Conservation (phyloP, 2,329 filamentous ascomycete species). For the Xenosphaeropsis pyriputrescens region DNA sequence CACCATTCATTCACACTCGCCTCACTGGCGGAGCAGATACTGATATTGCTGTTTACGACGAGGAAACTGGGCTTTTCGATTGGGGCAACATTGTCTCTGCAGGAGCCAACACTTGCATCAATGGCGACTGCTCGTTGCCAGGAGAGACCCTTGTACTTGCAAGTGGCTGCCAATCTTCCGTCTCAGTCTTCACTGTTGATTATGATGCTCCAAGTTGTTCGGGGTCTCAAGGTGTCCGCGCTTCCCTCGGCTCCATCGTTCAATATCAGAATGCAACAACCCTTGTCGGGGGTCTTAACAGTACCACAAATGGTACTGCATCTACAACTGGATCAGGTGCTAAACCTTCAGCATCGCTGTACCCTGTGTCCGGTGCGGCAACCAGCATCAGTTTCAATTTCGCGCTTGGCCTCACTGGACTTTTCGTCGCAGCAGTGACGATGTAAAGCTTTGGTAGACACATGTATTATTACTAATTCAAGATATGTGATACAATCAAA, state of each 20-base stretch:
- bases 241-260: neutral
- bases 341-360: too few relatives aligned
- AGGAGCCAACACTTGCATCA: slow-evolving; percentile 32
- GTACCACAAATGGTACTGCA: neutral
- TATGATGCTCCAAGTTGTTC: slow-evolving; percentile 26
- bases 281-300: neutral
- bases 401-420: too few relatives aligned
- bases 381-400: too few relatives aligned
- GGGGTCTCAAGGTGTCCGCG: neutral
- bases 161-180: slow-evolving; percentile 20
- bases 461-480: too few relatives aligned
- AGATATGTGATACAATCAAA: too few relatives aligned
- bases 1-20: slow-evolving; percentile 29
- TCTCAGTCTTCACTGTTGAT: slow-evolving; percentile 33
- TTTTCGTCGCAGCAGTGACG: too few relatives aligned
- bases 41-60: slow-evolving; percentile 28
- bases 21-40: slow-evolving; percentile 32
- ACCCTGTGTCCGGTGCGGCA: too few relatives aligned
- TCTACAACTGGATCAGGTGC: neutral
- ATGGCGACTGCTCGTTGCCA: slow-evolving; percentile 33
- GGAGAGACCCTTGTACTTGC: slow-evolving; percentile 33
- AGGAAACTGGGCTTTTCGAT: slow-evolving; percentile 26
- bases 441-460: too few relatives aligned
- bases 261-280: neutral
- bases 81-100: slow-evolving; percentile 23